Conservation (phyloP, 2,329 filamentous ascomycete species). For the Penicillium capsulatum region DNA sequence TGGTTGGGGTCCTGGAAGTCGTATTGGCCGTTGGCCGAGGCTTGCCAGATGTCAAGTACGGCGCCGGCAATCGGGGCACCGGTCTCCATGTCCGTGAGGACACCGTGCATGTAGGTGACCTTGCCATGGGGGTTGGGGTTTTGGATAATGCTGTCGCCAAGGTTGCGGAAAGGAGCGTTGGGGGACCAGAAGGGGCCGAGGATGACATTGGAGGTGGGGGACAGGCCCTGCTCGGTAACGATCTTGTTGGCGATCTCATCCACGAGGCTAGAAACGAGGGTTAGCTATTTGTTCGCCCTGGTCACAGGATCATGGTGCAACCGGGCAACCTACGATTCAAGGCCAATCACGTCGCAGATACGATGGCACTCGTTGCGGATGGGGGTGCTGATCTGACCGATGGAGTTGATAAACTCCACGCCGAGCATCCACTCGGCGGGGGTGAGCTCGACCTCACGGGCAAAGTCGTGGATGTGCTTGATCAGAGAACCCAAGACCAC, state of each 20-base stretch:
- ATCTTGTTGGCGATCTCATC: slow-evolving; percentile 73
- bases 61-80: slow-evolving; percentile 63
- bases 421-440: slow-evolving; percentile 73
- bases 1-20: slow-evolving; percentile 73
- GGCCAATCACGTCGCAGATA: slow-evolving; percentile 67
- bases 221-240: slow-evolving; percentile 56
- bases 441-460: slow-evolving; percentile 71
- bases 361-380: slow-evolving; percentile 71
- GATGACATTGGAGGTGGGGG: slow-evolving; percentile 70
- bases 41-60: slow-evolving; percentile 75
- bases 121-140: slow-evolving; percentile 55
- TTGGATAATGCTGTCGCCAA: slow-evolving; percentile 64
- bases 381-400: slow-evolving; percentile 64
- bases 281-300: no score
- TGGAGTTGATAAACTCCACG: slow-evolving; percentile 69
- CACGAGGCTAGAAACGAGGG: slow-evolving; percentile 48
- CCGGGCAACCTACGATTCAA: slow-evolving; percentile 54
- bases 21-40: slow-evolving; percentile 70
- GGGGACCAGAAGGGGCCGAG: slow-evolving; percentile 76
- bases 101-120: slow-evolving; percentile 65
- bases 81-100: slow-evolving; percentile 61
- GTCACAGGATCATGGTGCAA: no score
- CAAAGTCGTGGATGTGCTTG: slow-evolving; percentile 72
- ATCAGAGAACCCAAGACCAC: slow-evolving; percentile 62
- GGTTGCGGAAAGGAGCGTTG: slow-evolving; percentile 66